These are phyloP conservation scores for Pythium vanterpoolii DNA, from an alignment of 352 stramenopile genomes.

Conservation along the genomic window DNA sequence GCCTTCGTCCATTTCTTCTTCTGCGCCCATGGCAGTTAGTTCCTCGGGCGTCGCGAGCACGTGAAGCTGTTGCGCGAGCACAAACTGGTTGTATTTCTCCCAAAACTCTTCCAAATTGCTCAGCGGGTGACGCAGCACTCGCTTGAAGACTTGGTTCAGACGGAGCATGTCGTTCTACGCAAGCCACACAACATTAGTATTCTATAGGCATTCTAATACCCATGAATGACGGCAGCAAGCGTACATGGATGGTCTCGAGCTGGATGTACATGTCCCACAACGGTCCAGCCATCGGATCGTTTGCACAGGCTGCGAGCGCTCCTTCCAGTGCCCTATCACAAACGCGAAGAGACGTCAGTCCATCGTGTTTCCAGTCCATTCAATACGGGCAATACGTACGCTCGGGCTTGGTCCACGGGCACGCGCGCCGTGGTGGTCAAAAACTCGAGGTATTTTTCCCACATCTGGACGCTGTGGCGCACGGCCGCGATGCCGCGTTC, in stretches of 20 bases:
- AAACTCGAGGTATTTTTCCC: conserved; percentile 83
- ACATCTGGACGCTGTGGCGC: conserved; percentile 77
- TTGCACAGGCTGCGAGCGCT: conserved; percentile 53
- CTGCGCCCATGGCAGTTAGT: conserved; percentile 45
- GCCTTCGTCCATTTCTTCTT: conserved; percentile 75
- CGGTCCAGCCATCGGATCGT: conserved; percentile 60
- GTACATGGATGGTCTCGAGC: conserved; percentile 72
- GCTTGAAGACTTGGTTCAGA: conserved; percentile 79
- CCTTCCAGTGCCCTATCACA: conserved; percentile 44
- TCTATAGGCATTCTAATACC: background rate
- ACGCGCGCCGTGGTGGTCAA: conserved; percentile 55
- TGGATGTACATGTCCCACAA: conserved; percentile 81
- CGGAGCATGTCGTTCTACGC: conserved; percentile 78
- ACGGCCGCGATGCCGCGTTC: conserved; percentile 66
- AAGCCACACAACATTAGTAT: background rate
- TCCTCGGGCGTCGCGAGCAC: conserved; percentile 61
- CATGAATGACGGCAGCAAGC: background rate
- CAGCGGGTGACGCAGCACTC: conserved; percentile 64
- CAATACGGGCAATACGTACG: conserved; percentile 24
- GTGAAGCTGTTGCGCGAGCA: conserved; percentile 65
- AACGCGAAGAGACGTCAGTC: conserved; percentile 8
- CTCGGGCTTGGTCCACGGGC: conserved; percentile 57
- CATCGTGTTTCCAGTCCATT: background rate
- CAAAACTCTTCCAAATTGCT: conserved; percentile 81
- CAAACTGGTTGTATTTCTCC: conserved; percentile 86